Percentiles rank a stretch among this genome's conserved stretches.
Conservation (phyloP, 1,139 yeast species). For the Wickerhamomyces sp. region DNA sequence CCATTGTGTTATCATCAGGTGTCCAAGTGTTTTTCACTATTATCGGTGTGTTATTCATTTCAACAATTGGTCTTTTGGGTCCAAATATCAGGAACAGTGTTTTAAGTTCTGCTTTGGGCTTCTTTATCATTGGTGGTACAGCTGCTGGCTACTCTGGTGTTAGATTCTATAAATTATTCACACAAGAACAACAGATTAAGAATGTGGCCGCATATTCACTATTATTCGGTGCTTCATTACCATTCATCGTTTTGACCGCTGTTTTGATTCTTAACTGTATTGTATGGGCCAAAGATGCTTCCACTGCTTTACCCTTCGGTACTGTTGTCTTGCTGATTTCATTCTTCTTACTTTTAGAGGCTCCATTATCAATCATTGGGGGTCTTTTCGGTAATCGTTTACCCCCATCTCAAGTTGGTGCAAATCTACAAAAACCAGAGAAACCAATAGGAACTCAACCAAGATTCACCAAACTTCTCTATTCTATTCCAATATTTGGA, state of each 20-base stretch:
- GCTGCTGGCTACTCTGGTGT: conserved; percentile 71
- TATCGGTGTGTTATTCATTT: conserved; percentile 53
- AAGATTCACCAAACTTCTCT: conserved; percentile 27
- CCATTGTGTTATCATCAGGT: conserved; percentile 68
- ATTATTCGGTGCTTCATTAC: conserved; percentile 56
- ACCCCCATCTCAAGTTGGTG: conserved; percentile 26
- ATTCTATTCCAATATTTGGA: conserved; percentile 44
- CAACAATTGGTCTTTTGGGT: conserved; percentile 52
- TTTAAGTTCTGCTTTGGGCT: conserved; percentile 51
- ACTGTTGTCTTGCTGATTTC: conserved; percentile 55
- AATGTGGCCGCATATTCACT: conserved; percentile 32
- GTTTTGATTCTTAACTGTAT: conserved; percentile 58
- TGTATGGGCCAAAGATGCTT: conserved; percentile 74
- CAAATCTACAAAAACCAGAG: conserved; percentile 28
- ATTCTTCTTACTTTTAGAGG: conserved; percentile 57
- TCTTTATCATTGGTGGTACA: conserved; percentile 66
- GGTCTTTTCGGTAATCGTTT: conserved; percentile 52
- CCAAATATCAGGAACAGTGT: conserved; percentile 66
- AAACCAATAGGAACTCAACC: conserved; percentile 38
- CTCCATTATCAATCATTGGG: conserved; percentile 73
- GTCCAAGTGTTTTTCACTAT: conserved; percentile 63
- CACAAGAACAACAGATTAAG: conserved; percentile 28
- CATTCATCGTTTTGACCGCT: conserved; percentile 49
- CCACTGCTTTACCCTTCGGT: conserved; percentile 74
- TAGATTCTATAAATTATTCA: conserved; percentile 50